Conservation (phyloP, 2,329 filamentous ascomycete genomes). For the Exophiala sideris region DNA sequence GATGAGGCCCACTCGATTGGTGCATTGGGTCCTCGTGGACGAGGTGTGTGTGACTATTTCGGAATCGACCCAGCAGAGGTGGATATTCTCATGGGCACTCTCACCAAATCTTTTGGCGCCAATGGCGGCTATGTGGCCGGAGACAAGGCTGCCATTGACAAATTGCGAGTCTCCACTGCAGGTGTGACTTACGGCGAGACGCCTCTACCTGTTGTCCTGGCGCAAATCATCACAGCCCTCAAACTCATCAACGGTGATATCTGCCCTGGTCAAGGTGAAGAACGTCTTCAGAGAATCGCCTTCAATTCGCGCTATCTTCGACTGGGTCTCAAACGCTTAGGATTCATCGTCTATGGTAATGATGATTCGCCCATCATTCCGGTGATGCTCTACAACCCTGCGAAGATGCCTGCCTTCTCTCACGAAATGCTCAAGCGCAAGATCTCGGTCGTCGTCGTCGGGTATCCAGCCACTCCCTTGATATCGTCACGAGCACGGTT, state of each 20-base stretch:
- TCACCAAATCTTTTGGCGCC: constrained; percentile 97
- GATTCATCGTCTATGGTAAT: constrained; percentile 94
- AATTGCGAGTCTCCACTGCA: constrained; percentile 80
- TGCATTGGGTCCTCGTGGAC: constrained; percentile 80
- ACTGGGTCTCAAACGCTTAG: constrained; percentile 91
- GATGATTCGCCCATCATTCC: constrained; percentile 98
- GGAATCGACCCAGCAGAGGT: constrained; percentile 81
- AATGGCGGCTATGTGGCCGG: constrained; percentile 94
- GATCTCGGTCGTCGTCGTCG: constrained; percentile 95
- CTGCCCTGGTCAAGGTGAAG: constrained; percentile 85
- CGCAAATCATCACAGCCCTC: constrained; percentile 84
- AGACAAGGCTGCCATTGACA: constrained; percentile 87
- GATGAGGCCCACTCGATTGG: constrained; percentile 97
- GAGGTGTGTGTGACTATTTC: constrained; percentile 97
- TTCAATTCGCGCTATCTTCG: constrained; percentile 99
- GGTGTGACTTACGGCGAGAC: constrained; percentile 84
- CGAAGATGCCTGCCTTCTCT: constrained; percentile 96
- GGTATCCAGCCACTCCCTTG: constrained; percentile 92
- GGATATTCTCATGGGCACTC: constrained; percentile 95
- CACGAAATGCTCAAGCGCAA: constrained; percentile 98
- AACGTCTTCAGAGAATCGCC: constrained; percentile 89
- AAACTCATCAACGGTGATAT: constrained; percentile 87
- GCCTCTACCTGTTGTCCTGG: constrained; percentile 79
- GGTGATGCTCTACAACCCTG: constrained; percentile 92
- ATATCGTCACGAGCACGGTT: constrained; percentile 93